A percentile compares a stretch with the other conserved stretches of the same genome.
Evolutionary conservation across 176 grass and related monocot genomes (phyloP).

Genomic region (Eleusine coracana): DNA sequence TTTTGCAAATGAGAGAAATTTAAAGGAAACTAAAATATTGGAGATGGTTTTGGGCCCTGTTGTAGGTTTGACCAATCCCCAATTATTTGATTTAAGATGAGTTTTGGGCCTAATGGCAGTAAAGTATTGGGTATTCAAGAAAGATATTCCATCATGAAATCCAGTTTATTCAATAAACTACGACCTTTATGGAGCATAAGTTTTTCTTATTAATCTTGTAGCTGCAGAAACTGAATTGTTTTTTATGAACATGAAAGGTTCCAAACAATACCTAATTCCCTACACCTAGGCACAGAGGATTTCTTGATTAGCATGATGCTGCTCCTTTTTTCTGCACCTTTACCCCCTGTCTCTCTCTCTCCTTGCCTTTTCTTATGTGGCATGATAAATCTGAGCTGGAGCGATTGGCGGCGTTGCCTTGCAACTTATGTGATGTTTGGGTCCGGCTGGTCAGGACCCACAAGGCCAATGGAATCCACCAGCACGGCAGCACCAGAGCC

Average conservation of each 20-base stretch:
- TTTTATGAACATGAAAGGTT: background rate
- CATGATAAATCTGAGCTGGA: conserved; percentile 20
- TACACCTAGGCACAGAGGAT: background rate
- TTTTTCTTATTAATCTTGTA: background rate
- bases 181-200: background rate
- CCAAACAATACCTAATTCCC: background rate
- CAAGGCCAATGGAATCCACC: background rate
- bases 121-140: background rate
- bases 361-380: conserved; percentile 13
- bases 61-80: too few species aligned
- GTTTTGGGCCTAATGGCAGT: background rate
- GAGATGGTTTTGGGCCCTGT: too few species aligned
- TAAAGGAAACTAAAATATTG: too few species aligned
- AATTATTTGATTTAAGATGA: too few species aligned
- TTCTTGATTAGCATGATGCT: conserved; percentile 22
- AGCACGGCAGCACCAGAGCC: background rate
- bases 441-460: background rate
- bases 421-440: background rate
- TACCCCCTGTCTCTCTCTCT: background rate
- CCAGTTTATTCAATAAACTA: background rate
- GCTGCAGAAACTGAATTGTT: background rate
- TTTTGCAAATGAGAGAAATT: too few species aligned
- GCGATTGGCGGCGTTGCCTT: background rate
- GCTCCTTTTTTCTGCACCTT: background rate
- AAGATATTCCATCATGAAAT: background rate